Base-by-base conservation (phyloP, 768 basidiomycete species). In the Filobasidium floriforme region DNA sequence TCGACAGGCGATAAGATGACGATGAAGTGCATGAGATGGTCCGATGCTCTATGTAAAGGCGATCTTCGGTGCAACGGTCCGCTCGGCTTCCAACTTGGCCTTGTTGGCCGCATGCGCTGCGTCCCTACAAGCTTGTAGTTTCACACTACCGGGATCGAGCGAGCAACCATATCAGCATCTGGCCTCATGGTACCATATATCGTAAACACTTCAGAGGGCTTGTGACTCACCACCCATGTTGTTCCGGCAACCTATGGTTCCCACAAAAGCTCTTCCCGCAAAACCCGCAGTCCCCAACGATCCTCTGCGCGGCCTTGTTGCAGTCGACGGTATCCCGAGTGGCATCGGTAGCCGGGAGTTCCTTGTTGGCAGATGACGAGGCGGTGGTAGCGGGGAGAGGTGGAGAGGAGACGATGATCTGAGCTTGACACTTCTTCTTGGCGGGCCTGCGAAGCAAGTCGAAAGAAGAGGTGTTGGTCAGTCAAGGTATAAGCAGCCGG, bases 21-120 rank as follows among this genome's bases (percentile, higher is more conserved):
- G 32, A 37, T 9, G 32, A 37, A 9, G 9, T 37, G 3, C 32
- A 4, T 37, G 3, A 9, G 32, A 9, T 9, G n/a, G 32, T 37
- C 32, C 32, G 32, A 37, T 37, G n/a, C 59, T 57, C n/a, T 75
- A 77, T 60, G 77, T 74, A 59, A 72, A 73, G n/a, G 77, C 77
- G 60, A 78, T 73, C 70, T 78, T 78, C 63, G 70, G 71, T 11
- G 75, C 75, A 11, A 72, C 70, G 0, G 76, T 76, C 24, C 74
- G 68, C 67, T 78, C 77, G 29, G 69, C 64, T 62, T 76, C 75
- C 3, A 78, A 63, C 41, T 75, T 61, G 61, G 74, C 75, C 68
- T 78, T 78, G 73, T 78, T 78, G 18, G 75, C 74, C 44, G 75
- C 71, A 69, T 76, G 74, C 0, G 77, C 77, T 15, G 75, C 75